These are phyloP conservation scores for Backusella sp. DNA, from an alignment of 192 early-diverging fungal species.

Conservation along the genomic window DNA sequence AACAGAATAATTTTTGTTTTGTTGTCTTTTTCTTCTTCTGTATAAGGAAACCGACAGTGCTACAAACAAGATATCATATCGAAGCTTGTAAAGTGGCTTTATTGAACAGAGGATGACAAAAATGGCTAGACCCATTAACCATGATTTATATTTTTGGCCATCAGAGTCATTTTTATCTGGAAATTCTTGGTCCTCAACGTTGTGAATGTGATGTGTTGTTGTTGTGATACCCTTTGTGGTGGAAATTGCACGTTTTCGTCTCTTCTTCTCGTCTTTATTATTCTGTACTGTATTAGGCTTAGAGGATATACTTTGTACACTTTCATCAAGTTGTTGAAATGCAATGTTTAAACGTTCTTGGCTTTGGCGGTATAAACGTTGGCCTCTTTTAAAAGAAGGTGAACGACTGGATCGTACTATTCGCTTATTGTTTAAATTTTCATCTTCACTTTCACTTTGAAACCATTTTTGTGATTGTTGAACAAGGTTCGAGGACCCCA, in stretches of 20 bases:
- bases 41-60: background rate
- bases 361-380: background rate
- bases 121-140: background rate
- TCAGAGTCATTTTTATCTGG: background rate
- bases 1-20: background rate
- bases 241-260: background rate
- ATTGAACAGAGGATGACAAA: background rate
- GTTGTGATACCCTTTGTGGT: background rate
- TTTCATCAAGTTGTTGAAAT: conserved; percentile 7
- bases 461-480: background rate
- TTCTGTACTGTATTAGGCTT: background rate
- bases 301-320: background rate
- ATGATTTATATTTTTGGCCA: background rate
- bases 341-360: background rate
- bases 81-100: background rate
- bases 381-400: background rate
- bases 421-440: background rate
- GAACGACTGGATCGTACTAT: background rate
- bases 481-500: background rate
- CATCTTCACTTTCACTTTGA: background rate
- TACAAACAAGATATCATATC: background rate
- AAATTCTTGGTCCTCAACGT: background rate
- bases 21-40: conserved; percentile 2
- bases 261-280: background rate
- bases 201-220: background rate